Percentiles rank a stretch among this genome's conserved stretches.
phyloP scores from a whole-genome alignment of 768 basidiomycete species.

The Rhizopogon vesiculosus region DNA sequence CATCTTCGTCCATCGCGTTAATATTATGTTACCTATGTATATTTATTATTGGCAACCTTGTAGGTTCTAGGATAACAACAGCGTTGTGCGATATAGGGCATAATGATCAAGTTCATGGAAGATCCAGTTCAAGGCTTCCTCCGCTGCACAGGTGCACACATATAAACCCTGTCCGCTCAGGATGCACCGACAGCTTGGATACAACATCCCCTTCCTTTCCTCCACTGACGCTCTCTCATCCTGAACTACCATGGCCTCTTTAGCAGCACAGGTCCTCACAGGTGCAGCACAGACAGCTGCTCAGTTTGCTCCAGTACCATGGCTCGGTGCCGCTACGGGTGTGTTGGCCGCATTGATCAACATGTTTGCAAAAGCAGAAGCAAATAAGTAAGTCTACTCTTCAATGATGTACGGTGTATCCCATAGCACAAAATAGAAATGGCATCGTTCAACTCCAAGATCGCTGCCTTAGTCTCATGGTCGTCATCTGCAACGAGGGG shows the following conservation, averaged over 20 bases:
- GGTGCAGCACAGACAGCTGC: slow-evolving; percentile 39
- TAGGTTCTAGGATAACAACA: background rate
- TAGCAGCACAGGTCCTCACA: slow-evolving; percentile 10
- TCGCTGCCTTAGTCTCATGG: slow-evolving; percentile 39
- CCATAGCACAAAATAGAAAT: slow-evolving; percentile 24
- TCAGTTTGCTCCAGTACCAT: slow-evolving; percentile 44
- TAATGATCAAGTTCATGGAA: too few relatives aligned
- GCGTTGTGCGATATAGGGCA: too few relatives aligned
- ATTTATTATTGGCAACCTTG: background rate
- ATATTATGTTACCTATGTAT: background rate
- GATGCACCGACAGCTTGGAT: background rate
- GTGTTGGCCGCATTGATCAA: slow-evolving; percentile 38
- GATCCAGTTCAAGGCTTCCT: background rate
- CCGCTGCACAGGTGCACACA: background rate
- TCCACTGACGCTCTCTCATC: too few relatives aligned
- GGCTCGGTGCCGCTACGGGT: slow-evolving; percentile 37
- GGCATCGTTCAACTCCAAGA: slow-evolving; percentile 41
- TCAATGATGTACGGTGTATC: background rate
- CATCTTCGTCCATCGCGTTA: background rate
- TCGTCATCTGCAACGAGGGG: slow-evolving; percentile 31
- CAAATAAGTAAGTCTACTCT: slow-evolving; percentile 38
- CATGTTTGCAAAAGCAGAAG: slow-evolving; percentile 41
- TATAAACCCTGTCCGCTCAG: background rate
- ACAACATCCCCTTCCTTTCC: background rate
- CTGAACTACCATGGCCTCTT: slow-evolving; percentile 1